Evolutionary conservation across 2,329 filamentous ascomycete genomes (phyloP).

Genomic region (Periconia macrospinosa): DNA sequence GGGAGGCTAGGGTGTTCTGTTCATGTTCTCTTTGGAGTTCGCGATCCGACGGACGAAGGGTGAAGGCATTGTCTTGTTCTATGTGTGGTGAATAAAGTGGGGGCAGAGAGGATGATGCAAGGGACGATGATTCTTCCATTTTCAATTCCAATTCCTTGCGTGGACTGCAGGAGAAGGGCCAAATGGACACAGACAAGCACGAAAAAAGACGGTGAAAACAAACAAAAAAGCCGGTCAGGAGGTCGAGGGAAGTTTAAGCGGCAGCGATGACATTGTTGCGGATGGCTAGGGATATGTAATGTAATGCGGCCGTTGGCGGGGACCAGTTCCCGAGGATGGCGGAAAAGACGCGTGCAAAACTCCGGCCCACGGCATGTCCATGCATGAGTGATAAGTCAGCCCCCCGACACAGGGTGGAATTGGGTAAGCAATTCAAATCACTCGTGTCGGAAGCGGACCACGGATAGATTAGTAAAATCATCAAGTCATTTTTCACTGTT

Average conservation of each 20-base stretch:
- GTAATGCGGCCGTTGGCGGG: constrained; percentile 4
- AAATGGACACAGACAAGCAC: background rate
- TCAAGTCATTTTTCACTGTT: background rate
- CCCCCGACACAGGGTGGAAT: background rate
- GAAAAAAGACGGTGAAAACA: background rate
- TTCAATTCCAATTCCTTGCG: constrained; percentile 7
- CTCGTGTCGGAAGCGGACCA: background rate
- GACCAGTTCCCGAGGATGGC: constrained; percentile 21
- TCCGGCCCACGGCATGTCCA: constrained; percentile 5
- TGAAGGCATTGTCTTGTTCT: constrained; percentile 47
- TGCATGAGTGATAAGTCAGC: too few relatives aligned
- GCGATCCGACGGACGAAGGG: constrained; percentile 23
- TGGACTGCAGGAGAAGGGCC: background rate
- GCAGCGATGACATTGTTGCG: constrained; percentile 7
- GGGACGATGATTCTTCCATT: constrained; percentile 60
- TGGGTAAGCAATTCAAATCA: constrained; percentile 27
- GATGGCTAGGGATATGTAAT: constrained; percentile 18
- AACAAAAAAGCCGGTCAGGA: background rate
- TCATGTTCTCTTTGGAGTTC: constrained; percentile 21
- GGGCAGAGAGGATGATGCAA: constrained; percentile 54
- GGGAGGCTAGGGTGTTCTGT: constrained; percentile 5
- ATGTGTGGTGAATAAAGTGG: constrained; percentile 59
- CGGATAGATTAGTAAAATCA: background rate
- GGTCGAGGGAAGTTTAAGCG: constrained; percentile 4
- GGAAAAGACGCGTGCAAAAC: constrained; percentile 20